Evolutionary conservation across 2,329 filamentous ascomycete species (phyloP), one percentile per base, ranked within the genome.

Genomic region (Apiospora saccharicola): DNA sequence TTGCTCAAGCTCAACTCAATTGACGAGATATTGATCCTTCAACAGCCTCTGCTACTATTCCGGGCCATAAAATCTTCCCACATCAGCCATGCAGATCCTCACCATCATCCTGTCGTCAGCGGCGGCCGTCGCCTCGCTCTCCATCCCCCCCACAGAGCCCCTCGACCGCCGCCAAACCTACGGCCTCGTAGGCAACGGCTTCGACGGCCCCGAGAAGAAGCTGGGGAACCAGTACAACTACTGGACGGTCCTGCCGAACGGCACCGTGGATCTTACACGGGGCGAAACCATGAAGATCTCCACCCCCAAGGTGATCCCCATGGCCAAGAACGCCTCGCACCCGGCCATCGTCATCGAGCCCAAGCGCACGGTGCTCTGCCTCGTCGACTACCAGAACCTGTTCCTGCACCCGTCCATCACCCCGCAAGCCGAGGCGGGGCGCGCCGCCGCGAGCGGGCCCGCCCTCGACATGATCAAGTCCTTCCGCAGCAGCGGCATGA

Each of bases 401-500:
- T 41, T 41, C 22, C 57, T 64, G 30, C 53, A 61, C 30, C 30
- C 53, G 2, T 34, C 26, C 5, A 8, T 61, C 7, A 22, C 26
- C 16, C 53, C 30, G 16, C 19, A 30, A 22, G 57, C 57, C 19
- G 19, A n/a, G 3, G 19, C 57, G 19, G 57, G 57, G 3, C 34
- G 57, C 19, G 57, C 57, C 34, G 53, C 53, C 16, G 53, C 53
- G 6, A 61, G 53, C 30, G 53, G 53, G 26, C 53, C 53, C 53
- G 53, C 53, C 19, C 30, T 61, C 30, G 53, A 61, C 7, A 37
- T 37, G 53, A 61, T 61, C 30, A 61, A 37, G 30, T 22, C 53
- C 0, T 61, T 61, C 30, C 6, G 53, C 4, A 61, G n/a, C 30
- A 14, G n/a, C 34, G 76, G 75, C 16, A 78, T 78, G 75, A 79